Evolutionary conservation across 2,329 filamentous ascomycete species (phyloP).

Genomic region (Penicillium sp.): DNA sequence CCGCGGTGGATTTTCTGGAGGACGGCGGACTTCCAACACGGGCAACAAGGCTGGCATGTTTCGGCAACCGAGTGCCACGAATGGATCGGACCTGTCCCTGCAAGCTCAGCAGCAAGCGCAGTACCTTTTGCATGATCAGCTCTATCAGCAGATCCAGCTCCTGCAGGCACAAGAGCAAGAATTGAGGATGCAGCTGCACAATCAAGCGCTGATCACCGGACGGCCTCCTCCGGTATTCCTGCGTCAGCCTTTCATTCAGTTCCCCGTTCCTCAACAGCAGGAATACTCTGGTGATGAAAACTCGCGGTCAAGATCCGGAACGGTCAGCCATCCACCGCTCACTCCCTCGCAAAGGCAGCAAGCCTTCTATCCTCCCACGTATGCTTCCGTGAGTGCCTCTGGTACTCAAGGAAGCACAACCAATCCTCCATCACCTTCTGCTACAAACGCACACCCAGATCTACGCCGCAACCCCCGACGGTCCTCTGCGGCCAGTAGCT

Average conservation of each 20-base stretch:
- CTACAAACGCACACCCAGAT: slow-evolving; percentile 41
- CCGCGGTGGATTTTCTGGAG: slow-evolving; percentile 47
- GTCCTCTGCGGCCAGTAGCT: slow-evolving; percentile 44
- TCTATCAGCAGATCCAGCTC: slow-evolving; percentile 51
- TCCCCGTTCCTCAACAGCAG: slow-evolving; percentile 40
- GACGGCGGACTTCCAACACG: slow-evolving; percentile 58
- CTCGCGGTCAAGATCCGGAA: slow-evolving; percentile 38
- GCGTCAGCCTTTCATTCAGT: slow-evolving; percentile 43
- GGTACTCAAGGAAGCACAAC: slow-evolving; percentile 41
- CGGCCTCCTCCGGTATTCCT: slow-evolving; percentile 41
- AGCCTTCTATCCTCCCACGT: slow-evolving; percentile 36
- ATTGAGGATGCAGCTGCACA: slow-evolving; percentile 47
- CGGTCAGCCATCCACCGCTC: slow-evolving; percentile 37
- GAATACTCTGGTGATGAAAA: slow-evolving; percentile 36
- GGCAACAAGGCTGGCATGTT: slow-evolving; percentile 43
- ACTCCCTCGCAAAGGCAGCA: slow-evolving; percentile 34
- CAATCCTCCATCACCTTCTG: slow-evolving; percentile 48
- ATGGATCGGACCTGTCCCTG: slow-evolving; percentile 39
- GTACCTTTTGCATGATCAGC: slow-evolving; percentile 48
- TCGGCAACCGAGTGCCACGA: slow-evolving; percentile 37
- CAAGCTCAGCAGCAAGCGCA: slow-evolving; percentile 48
- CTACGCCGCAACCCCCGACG: slow-evolving; percentile 46
- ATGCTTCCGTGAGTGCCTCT: slow-evolving; percentile 38
- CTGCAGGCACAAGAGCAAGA: slow-evolving; percentile 52
- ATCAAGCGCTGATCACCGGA: slow-evolving; percentile 44